Evolutionary conservation across 202 grass and related monocot species (phyloP), one percentile per base, ranked within the genome.

Genomic region (Cymbopogon flexuosus): DNA sequence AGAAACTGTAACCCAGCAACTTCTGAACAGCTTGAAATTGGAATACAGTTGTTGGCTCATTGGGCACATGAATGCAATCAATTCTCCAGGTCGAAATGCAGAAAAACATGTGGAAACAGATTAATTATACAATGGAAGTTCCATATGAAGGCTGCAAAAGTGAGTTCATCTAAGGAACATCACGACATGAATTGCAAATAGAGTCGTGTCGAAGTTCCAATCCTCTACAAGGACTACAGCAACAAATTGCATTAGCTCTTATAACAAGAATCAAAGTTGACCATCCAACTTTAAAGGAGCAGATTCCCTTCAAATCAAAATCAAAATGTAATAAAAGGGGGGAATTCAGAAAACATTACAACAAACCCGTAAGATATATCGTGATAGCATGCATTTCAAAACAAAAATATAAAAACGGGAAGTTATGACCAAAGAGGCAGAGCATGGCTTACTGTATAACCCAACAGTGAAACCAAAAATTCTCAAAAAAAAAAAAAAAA

Each of bases 61-160:
- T 60, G 30, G 40, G 5, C 29, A 62, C 37, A n/a, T 46, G 29
- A 57, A 56, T 51, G 8, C 31, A 36, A 67, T 21, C 15, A 21
- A 72, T 72, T 27, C 40, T 70, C 40, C 11, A 70, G 57, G 12
- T 57, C 64, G 19, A 78, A 78, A 33, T 78, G 67, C 2, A 1
- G 31, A 82, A 77, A 72, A 18, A 81, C 40, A 29, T 8, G 13
- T 19, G 11, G 16, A 87, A 77, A 77, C 18, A 81, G 35, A 43
- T 13, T 19, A 52, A 52, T 14, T 69, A 22, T 21, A 68, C 5
- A 70, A 45, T 70, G 67, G 39, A 70, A 70, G 39, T 29, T 41
- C 67, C 39, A 64, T 40, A 63, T 62, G 36, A 74, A 85, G 46
- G 56, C 64, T 43, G 36, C 45, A 56, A 70, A 82, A 65, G 19